Evolutionary conservation across 2,329 filamentous ascomycete species (phyloP).

Genomic region (Diaporthe eres): DNA sequence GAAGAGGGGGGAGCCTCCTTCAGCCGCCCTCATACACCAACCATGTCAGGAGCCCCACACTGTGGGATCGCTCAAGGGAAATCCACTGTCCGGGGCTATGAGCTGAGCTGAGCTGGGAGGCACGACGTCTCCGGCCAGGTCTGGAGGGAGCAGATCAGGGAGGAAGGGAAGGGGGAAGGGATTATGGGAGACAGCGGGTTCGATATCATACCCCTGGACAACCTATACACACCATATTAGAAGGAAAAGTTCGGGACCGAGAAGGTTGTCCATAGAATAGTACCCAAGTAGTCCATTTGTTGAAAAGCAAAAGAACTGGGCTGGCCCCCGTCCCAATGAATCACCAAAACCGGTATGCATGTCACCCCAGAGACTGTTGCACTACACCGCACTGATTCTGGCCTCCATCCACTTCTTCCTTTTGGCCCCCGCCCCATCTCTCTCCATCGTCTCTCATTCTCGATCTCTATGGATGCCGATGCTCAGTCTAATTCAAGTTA

Average conservation of each 20-base stretch:
- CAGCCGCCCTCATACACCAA: constrained; percentile 7
- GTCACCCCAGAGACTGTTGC: not conserved
- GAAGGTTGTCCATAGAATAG: constrained; percentile 22
- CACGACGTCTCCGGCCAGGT: not conserved
- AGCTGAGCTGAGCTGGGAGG: constrained; percentile 1
- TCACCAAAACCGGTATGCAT: not conserved
- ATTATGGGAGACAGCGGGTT: not conserved
- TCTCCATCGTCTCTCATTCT: not conserved
- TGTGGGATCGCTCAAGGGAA: not conserved
- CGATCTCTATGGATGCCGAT: constrained; percentile 1
- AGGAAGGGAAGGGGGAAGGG: not conserved
- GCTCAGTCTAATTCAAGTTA: not conserved
- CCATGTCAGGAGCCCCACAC: not conserved
- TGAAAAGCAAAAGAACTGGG: constrained; percentile 18
- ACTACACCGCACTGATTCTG: not conserved
- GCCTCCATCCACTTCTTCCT: not conserved
- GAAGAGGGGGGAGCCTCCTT: constrained; percentile 10
- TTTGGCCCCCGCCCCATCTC: no score
- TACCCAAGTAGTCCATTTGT: constrained; percentile 28
- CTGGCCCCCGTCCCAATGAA: constrained; percentile 16
- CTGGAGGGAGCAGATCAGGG: constrained; percentile 6
- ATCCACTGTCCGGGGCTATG: not conserved
- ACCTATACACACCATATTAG: constrained; percentile 30
- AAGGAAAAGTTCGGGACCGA: constrained; percentile 14
- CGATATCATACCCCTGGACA: constrained; percentile 2